Conservation (phyloP, 2,329 filamentous ascomycete genomes). For the Ophiocordyceps robertsii region DNA sequence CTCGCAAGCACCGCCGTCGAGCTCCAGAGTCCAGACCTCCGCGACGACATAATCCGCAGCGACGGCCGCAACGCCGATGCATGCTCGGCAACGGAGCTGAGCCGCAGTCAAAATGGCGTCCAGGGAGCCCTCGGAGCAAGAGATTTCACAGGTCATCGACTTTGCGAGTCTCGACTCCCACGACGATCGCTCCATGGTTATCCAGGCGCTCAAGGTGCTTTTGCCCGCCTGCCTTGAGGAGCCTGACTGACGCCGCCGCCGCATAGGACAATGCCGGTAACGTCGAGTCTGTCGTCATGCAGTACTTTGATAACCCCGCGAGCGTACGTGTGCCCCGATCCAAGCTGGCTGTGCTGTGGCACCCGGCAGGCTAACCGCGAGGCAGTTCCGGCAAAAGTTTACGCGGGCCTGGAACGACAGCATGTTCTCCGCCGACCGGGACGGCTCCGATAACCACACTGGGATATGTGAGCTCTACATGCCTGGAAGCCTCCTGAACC, state of each 20-base stretch:
- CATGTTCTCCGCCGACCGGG: constrained; percentile 37
- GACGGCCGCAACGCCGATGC: not conserved
- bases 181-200: constrained; percentile 24
- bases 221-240: not conserved
- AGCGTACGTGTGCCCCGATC: constrained; percentile 10
- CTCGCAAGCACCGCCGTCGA: not conserved
- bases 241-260: constrained; percentile 1
- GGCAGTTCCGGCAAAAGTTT: constrained; percentile 34
- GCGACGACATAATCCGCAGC: not conserved
- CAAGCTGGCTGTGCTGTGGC: not conserved
- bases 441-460: constrained; percentile 28
- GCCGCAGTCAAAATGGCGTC: constrained; percentile 13
- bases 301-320: constrained; percentile 36
- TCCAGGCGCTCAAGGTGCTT: constrained; percentile 27
- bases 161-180: constrained; percentile 21
- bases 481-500: not conserved
- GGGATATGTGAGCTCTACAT: constrained; percentile 27
- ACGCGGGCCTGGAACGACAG: constrained; percentile 38
- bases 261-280: constrained; percentile 28
- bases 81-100: not conserved
- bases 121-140: constrained; percentile 21
- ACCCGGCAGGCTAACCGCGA: not conserved
- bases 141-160: constrained; percentile 27
- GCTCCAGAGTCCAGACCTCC: not conserved
- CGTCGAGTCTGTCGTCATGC: constrained; percentile 32